Evolutionary conservation across 1,284 basidiomycete species (phyloP).

Genomic region (Leccinum variabile): DNA sequence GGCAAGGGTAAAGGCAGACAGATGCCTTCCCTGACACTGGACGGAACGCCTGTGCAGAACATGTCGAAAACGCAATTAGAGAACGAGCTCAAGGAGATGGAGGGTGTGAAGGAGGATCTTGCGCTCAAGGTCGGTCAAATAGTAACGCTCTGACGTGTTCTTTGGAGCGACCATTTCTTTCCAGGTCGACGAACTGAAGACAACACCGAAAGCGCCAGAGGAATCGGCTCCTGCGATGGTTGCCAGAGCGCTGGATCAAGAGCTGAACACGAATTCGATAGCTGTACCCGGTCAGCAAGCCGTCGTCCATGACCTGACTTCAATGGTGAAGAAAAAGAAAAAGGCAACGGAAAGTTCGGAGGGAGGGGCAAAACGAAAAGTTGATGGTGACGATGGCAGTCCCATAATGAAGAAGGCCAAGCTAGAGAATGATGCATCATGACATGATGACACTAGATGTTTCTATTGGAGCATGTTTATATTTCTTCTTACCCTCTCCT

Average conservation of each 20-base stretch:
- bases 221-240: constrained; percentile 61
- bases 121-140: constrained; percentile 64
- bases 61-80: constrained; percentile 71
- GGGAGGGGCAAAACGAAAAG: constrained; percentile 61
- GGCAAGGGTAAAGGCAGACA: constrained; percentile 58
- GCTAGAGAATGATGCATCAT: constrained; percentile 42
- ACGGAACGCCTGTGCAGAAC: constrained; percentile 54
- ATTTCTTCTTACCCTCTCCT: constrained; percentile 72
- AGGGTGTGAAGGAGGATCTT: constrained; percentile 75
- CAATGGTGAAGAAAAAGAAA: constrained; percentile 85
- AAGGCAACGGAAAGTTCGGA: constrained; percentile 38
- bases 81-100: constrained; percentile 74
- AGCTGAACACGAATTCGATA: constrained; percentile 47
- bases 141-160: not conserved
- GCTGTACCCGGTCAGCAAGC: constrained; percentile 32
- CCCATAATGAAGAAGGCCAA: constrained; percentile 67
- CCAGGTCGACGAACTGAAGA: constrained; percentile 85
- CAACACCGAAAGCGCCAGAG: constrained; percentile 60
- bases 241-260: constrained; percentile 68
- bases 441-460: constrained; percentile 28
- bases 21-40: constrained; percentile 39
- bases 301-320: constrained; percentile 77
- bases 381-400: constrained; percentile 54
- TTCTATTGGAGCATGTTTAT: constrained; percentile 65
- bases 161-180: constrained; percentile 2